These are phyloP conservation scores for Cyclostephanos invisitatus DNA, from an alignment of 108 stramenopile genomes.

Conservation along the genomic window DNA sequence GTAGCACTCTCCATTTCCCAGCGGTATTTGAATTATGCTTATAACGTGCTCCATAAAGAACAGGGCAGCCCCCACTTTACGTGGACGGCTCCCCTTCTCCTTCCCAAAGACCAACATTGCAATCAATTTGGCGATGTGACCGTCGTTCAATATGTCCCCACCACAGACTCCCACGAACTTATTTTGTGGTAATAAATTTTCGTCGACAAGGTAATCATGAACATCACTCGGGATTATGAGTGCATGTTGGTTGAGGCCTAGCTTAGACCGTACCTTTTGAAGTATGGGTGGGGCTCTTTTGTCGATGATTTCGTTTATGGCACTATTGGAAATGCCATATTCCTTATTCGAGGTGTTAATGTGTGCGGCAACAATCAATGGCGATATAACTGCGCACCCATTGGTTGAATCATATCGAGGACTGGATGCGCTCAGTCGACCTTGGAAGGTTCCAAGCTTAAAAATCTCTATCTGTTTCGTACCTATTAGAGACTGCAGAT, in stretches of 20 bases:
- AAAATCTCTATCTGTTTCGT: slow-evolving; percentile 63
- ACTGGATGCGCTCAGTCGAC: slow-evolving; percentile 45
- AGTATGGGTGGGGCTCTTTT: slow-evolving; percentile 67
- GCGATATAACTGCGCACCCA: slow-evolving; percentile 89
- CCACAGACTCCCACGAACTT: slow-evolving; percentile 86
- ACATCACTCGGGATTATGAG: slow-evolving; percentile 91
- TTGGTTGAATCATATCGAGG: slow-evolving; percentile 70
- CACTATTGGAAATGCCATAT: slow-evolving; percentile 56
- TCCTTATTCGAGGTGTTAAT: slow-evolving; percentile 21
- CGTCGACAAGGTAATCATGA: slow-evolving; percentile 89
- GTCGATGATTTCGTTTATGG: slow-evolving; percentile 75
- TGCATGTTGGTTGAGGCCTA: slow-evolving; percentile 69
- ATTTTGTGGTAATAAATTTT: slow-evolving; percentile 74
- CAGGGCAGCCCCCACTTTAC: slow-evolving; percentile 72
- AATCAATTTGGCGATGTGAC: slow-evolving; percentile 62
- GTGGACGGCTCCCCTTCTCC: slow-evolving; percentile 20
- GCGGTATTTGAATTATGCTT: slow-evolving; percentile 80
- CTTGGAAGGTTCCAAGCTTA: slow-evolving; percentile 77
- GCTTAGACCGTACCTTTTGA: slow-evolving; percentile 64
- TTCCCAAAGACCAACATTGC: slow-evolving; percentile 45
- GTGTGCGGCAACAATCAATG: slow-evolving; percentile 68
- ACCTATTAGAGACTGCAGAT: slow-evolving; percentile 45
- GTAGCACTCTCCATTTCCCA: slow-evolving; percentile 47
- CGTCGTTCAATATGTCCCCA: slow-evolving; percentile 71
- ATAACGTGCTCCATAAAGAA: slow-evolving; percentile 92